Evolutionary conservation across 345 rosid species (phyloP), one percentile per base, ranked within the genome.

Genomic region (Alliaria petiolata): DNA sequence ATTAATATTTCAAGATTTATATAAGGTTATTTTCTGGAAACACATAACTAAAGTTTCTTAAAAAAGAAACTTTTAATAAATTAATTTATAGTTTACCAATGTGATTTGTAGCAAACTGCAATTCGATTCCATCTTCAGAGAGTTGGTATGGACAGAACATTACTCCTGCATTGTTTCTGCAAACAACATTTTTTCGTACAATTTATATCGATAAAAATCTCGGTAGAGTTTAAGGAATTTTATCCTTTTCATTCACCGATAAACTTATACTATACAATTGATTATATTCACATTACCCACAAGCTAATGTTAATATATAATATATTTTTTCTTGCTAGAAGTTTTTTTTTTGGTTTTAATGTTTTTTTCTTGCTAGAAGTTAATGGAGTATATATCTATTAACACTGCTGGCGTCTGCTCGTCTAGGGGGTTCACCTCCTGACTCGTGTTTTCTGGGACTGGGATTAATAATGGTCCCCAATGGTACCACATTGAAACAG

Each of bases 91-190:
- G 12, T 7, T 42, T 76, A 91, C 97, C 97, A 12, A 89, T 72
- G 72, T 91, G 90, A 69, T 91, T 91, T 7, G 97, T 91, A 22
- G 95, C 95, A 76, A 91, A 89, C 42, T 91, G 97, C 75, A 83
- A 56, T 76, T 91, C 97, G 19, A 84, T 79, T 22, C 87, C 93
- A 69, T 91, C 96, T 70, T 81, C 82, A 5, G 97, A 84, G 38
- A 87, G 85, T 74, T 85, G 91, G 81, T 71, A 86, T 36, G 97
- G 97, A 63, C 97, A 91, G 77, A 89, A 89, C 97, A 91, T 91
- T 20, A 91, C 76, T 2, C 97, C 97, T 4, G 97, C 97, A 75
- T 91, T 91, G 83, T 91, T 91, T 78, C 97, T 91, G 83, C 34
- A 63, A 34, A 68, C 47, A 59, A 7, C 67, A 28, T 4, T 46